These are phyloP conservation scores for Aphanomyces astaci DNA, from an alignment of 352 stramenopile genomes.

Conservation along the genomic window DNA sequence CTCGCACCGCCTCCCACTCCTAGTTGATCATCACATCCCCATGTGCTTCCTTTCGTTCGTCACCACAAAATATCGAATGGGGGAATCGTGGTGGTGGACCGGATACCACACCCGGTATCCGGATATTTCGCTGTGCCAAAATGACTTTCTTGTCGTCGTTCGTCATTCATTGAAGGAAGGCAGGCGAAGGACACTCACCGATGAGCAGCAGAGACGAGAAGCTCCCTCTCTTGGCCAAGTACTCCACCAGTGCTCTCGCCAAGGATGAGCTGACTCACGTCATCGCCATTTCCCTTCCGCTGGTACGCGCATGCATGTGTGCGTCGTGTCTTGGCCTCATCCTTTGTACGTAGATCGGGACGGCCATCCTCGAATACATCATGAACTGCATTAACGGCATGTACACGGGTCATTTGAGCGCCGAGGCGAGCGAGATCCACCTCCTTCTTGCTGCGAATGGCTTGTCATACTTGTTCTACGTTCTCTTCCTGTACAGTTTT, in stretches of 20 bases:
- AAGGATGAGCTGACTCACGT: constrained; percentile 10
- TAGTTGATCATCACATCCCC: constrained; percentile 11
- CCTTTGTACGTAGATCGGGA: not conserved
- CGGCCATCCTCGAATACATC: constrained; percentile 15
- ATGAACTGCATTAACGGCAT: constrained; percentile 11
- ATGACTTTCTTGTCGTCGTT: no score
- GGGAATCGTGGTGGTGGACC: not conserved
- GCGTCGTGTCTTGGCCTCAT: not conserved
- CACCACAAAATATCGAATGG: not conserved
- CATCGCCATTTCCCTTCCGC: not conserved
- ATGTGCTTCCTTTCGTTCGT: not conserved
- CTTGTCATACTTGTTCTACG: constrained; percentile 49
- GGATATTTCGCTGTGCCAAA: constrained; percentile 3
- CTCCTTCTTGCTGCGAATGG: constrained; percentile 12
- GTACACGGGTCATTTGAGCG: constrained; percentile 12
- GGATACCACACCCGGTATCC: not conserved
- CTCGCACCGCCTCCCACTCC: constrained; percentile 4
- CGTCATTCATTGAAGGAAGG: no score
- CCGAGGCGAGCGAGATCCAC: not conserved
- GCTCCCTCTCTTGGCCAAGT: constrained; percentile 10
- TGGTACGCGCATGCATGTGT: not conserved
- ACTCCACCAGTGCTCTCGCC: not conserved
- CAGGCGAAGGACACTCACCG: not conserved
- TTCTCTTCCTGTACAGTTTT: constrained; percentile 73
- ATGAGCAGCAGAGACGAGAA: not conserved